Percentiles rank a stretch among this genome's conserved stretches.
phyloP scores from a whole-genome alignment of 495 filamentous ascomycete genomes.

The Hypomontagnella submonticulosa region DNA sequence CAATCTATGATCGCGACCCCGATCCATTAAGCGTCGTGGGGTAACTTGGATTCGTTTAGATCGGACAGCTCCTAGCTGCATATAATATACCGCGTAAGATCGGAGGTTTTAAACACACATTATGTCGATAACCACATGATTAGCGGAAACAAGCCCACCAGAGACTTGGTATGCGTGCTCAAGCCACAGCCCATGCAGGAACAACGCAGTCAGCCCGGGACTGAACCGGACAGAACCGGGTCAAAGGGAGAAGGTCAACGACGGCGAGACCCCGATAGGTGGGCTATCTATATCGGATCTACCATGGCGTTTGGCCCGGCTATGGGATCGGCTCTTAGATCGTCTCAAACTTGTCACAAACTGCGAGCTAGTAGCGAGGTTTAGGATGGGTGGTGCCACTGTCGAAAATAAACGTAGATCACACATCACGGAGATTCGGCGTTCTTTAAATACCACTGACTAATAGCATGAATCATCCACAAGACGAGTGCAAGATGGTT shows the following conservation, averaged over 20 bases:
- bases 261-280: constrained; percentile 34
- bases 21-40: too few species aligned
- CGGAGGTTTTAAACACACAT: too few species aligned
- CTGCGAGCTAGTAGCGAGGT: constrained; percentile 7
- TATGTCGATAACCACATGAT: too few species aligned
- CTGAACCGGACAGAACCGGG: constrained; percentile 31
- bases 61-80: too few species aligned
- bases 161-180: constrained; percentile 13
- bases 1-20: too few species aligned
- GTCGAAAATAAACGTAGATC: constrained; percentile 5
- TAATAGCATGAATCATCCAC: not conserved
- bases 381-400: not conserved
- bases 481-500: not conserved
- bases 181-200: constrained; percentile 32
- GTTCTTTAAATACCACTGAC: too few species aligned
- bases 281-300: constrained; percentile 7
- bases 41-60: too few species aligned
- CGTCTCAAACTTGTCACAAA: constrained; percentile 12
- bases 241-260: constrained; percentile 4
- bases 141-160: not conserved
- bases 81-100: too few species aligned
- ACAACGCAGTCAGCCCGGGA: constrained; percentile 34
- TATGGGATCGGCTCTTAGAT: not conserved
- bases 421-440: not conserved
- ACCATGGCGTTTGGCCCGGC: constrained; percentile 12